These are phyloP conservation scores for Acanthamoeba royreba DNA, from an alignment of 208 protist genomes.

Conservation along the genomic window DNA sequence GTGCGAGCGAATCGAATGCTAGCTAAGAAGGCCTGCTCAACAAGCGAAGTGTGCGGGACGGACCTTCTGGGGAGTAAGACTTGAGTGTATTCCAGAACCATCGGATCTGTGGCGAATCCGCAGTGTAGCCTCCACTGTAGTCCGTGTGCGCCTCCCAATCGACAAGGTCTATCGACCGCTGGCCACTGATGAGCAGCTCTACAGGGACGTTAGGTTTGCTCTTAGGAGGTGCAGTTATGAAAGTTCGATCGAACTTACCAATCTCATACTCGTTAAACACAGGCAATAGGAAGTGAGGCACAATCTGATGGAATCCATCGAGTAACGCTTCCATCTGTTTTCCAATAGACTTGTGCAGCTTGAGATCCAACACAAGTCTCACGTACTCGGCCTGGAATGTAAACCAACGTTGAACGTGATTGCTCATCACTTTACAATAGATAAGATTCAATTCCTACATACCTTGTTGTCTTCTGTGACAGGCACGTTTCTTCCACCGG, in stretches of 20 bases:
- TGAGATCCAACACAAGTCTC: constrained; percentile 75
- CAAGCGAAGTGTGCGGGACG: not conserved
- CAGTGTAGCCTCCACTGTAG: constrained; percentile 88
- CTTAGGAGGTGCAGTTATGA: too few relatives aligned
- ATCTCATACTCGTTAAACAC: constrained; percentile 96
- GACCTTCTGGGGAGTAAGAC: not conserved
- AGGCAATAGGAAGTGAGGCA: constrained; percentile 88
- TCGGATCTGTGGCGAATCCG: constrained; percentile 84
- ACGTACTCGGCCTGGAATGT: constrained; percentile 97
- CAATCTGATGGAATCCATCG: constrained; percentile 94
- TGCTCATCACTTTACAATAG: too few relatives aligned
- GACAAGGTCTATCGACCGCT: constrained; percentile 94
- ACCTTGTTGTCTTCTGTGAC: constrained; percentile 94
- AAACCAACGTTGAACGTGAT: too few relatives aligned
- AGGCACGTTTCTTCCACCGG: constrained; percentile 86
- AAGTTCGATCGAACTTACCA: constrained; percentile 90
- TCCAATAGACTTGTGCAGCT: constrained; percentile 78
- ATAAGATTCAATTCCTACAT: too few relatives aligned
- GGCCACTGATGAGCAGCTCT: constrained; percentile 73
- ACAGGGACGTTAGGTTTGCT: too few relatives aligned
- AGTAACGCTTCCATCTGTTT: constrained; percentile 94
- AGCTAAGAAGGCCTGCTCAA: not conserved
- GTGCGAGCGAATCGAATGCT: not conserved
- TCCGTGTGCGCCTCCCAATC: constrained; percentile 91
- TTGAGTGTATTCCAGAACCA: constrained; percentile 96